Evolutionary conservation across 306 rosid genomes (phyloP).

Genomic region (Luffa aegyptiaca): DNA sequence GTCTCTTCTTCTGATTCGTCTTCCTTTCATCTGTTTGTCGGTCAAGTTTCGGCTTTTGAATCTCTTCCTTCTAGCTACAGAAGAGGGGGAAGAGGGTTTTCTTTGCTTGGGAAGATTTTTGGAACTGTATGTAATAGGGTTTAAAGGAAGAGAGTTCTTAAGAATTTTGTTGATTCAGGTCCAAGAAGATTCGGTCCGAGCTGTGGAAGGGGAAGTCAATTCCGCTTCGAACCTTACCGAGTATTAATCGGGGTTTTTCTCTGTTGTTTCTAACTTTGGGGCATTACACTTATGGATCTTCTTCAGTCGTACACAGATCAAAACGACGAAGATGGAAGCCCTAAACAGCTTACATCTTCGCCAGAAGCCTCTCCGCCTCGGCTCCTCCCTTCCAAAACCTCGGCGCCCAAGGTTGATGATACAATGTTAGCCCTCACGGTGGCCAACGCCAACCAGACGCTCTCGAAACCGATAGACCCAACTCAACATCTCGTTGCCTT

Average conservation of each 20-base stretch:
- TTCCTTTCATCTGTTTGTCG: not conserved
- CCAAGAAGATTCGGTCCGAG: not conserved
- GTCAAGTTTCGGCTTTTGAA: not conserved
- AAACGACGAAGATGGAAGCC: constrained; percentile 35
- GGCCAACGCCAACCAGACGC: constrained; percentile 22
- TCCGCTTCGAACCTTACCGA: not conserved
- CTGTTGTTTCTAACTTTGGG: not conserved
- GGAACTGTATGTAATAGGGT: not conserved
- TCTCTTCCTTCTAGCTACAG: not conserved
- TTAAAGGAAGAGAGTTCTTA: not conserved
- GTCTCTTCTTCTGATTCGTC: not conserved
- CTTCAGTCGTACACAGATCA: constrained; percentile 46
- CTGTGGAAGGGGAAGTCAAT: not conserved
- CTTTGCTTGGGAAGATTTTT: no score
- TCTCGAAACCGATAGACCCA: constrained; percentile 64
- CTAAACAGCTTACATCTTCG: constrained; percentile 27
- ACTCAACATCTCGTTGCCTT: constrained; percentile 54
- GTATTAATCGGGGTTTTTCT: not conserved
- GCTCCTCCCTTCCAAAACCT: constrained; percentile 54
- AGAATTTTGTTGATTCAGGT: not conserved
- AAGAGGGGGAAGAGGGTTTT: not conserved
- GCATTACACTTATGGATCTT: constrained; percentile 44
- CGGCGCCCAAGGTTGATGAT: constrained; percentile 81
- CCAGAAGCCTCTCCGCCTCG: constrained; percentile 70
- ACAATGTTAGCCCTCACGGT: constrained; percentile 79